These are phyloP conservation scores for Phlebiopsis flavidoalba DNA, from an alignment of 768 basidiomycete genomes.

Conservation along the genomic window DNA sequence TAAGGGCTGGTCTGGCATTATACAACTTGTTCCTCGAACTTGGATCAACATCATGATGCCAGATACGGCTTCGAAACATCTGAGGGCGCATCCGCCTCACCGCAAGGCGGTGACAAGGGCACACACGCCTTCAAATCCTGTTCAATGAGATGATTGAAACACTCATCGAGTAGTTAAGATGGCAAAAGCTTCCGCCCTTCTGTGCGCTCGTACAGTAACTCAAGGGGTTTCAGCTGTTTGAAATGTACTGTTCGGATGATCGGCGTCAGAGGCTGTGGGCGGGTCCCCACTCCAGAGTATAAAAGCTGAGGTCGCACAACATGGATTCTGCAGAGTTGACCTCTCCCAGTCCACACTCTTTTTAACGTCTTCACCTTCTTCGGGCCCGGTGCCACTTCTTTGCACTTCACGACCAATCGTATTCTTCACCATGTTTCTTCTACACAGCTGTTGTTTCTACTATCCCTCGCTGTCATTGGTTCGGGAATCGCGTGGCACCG, in stretches of 20 bases:
- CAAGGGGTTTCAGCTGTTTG: no score
- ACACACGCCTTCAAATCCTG: no score
- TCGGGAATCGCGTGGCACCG: conserved; percentile 1
- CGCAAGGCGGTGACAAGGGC: no score
- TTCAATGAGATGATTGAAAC: no score
- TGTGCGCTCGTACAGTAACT: no score
- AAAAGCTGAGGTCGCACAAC: not conserved
- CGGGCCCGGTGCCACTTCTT: conserved; percentile 7
- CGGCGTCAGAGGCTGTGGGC: no score
- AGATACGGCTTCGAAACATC: no score
- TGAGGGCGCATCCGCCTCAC: no score
- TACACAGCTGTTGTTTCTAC: not conserved
- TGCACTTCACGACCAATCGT: not conserved
- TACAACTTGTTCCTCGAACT: not conserved
- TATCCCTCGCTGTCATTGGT: conserved; percentile 1
- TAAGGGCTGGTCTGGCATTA: not conserved
- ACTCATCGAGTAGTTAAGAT: no score
- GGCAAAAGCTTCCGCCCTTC: no score
- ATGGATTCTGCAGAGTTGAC: conserved; percentile 6
- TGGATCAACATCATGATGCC: no score
- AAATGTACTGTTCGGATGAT: no score
- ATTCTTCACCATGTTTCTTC: conserved; percentile 4
- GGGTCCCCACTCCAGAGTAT: not conserved
- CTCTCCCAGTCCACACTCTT: conserved; percentile 2
- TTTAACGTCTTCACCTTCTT: not conserved